These are phyloP conservation scores for Ascochyta clinopodiicola DNA, from an alignment of 2,329 filamentous ascomycete genomes.

Conservation along the genomic window DNA sequence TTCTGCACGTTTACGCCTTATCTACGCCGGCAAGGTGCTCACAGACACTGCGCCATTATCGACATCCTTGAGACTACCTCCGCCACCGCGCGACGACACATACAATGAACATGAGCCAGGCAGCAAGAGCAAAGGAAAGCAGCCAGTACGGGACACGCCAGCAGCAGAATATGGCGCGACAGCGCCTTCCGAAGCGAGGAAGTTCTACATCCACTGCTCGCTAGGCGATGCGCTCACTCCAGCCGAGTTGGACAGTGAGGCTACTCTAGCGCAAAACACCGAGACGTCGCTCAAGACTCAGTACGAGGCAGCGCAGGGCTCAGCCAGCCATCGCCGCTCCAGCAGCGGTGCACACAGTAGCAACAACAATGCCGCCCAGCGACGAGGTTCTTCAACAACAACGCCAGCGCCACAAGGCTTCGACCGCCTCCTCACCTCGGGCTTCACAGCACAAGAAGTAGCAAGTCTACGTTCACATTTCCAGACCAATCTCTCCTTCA, in stretches of 20 bases:
- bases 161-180: conserved; percentile 26
- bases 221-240: conserved; percentile 76
- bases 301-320: conserved; percentile 25
- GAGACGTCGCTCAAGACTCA: conserved; percentile 48
- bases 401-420: conserved; percentile 77
- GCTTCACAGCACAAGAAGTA: conserved; percentile 84
- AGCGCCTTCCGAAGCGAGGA: conserved; percentile 47
- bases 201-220: conserved; percentile 94
- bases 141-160: conserved; percentile 59
- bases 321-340: conserved; percentile 21
- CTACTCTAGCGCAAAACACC: conserved; percentile 50
- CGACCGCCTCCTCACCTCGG: conserved; percentile 80
- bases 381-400: conserved; percentile 44
- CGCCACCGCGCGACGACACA: conserved; percentile 42
- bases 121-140: conserved; percentile 71
- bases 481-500: conserved; percentile 78
- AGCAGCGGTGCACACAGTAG: conserved; percentile 20
- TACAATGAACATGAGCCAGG: conserved; percentile 27
- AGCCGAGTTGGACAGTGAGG: conserved; percentile 74
- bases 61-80: conserved; percentile 69
- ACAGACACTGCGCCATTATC: conserved; percentile 74
- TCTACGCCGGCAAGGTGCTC: conserved; percentile 87
- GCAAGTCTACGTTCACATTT: conserved; percentile 88
- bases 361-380: conserved; percentile 17
- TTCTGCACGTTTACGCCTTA: conserved; percentile 79